Base-by-base conservation (phyloP, 257 asterid species). In the Leonotis leonurus region DNA sequence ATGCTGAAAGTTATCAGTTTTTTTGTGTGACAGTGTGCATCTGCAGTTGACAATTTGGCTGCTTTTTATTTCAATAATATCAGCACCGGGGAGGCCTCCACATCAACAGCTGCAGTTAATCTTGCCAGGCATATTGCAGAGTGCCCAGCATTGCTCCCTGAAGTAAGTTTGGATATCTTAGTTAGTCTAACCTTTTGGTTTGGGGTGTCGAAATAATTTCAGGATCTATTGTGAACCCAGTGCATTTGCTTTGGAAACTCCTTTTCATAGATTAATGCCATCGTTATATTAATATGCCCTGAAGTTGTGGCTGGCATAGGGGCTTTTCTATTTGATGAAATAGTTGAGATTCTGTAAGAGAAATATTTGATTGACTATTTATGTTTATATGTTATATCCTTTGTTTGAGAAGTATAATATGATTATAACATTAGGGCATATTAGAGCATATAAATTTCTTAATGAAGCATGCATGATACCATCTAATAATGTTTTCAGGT, bases 31-130 rank as follows among this genome's bases (percentile, higher is more conserved):
- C 88, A 92, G 99, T 92, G 96, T 70, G 96, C 99, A 62, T 77
- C 91, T 56, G 95, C 99, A 11, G 79, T 92, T 17, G 97, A 92
- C 70, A 81, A 83, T 80, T 70, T 92, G 82, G 99, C 95, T 53
- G 78, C 91, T 49, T 89, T 72, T 78, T 92, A 92, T 81, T 89
- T 92, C 76, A 86, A 81, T 67, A 81, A 85, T 74, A 80, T 92
- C 54, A 87, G 95, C 59, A 76, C 71, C 77, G 97, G 96, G 58
- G 96, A 87, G 62, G 73, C 83, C 8, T 80, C 91, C 62, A 70
- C 84, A 66, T 83, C 89, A 70, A 82, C 95, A 14, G 82, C 88
- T 70, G 89, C 97, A 24, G 70, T 76, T 69, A 89, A 79, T 77
- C 86, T 92, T 78, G 88, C 90, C 30, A 80, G 88, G 70, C 96